These are phyloP conservation scores for Sugiyamaella pinicola DNA, from an alignment of 1,139 yeast genomes.

Conservation along the genomic window DNA sequence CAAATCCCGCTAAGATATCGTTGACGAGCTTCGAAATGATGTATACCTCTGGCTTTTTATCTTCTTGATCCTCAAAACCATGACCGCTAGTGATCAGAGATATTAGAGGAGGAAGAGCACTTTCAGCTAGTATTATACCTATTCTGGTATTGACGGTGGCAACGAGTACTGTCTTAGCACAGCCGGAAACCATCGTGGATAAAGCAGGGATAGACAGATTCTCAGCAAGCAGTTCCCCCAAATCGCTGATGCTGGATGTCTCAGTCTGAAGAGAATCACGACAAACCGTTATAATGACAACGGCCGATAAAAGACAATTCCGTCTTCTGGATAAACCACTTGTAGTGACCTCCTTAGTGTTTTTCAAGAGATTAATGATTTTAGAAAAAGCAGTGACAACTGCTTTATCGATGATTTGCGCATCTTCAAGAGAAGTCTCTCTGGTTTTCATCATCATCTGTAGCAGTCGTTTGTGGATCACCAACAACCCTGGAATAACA, in stretches of 20 bases:
- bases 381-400: constrained; percentile 37
- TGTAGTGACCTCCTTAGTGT: constrained; percentile 7
- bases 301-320: constrained; percentile 57
- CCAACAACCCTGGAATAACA: constrained; percentile 37
- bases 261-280: constrained; percentile 47
- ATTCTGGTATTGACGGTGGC: constrained; percentile 41
- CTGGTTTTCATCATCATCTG: constrained; percentile 37
- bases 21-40: constrained; percentile 47
- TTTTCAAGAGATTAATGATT: constrained; percentile 29
- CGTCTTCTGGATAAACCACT: constrained; percentile 35
- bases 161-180: constrained; percentile 58
- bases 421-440: constrained; percentile 28
- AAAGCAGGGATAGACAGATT: constrained; percentile 42
- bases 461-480: constrained; percentile 39
- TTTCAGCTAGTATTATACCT: constrained; percentile 38
- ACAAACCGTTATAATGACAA: constrained; percentile 62
- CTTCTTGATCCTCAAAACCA: constrained; percentile 26
- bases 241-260: constrained; percentile 43
- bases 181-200: constrained; percentile 55
- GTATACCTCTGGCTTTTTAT: constrained; percentile 18
- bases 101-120: constrained; percentile 48
- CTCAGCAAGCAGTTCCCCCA: constrained; percentile 47
- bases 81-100: constrained; percentile 35
- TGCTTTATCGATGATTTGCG: constrained; percentile 44
- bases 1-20: constrained; percentile 57